These are phyloP conservation scores for Chenopodium berlandieri DNA, from an alignment of 148 eudicot species.

Conservation along the genomic window DNA sequence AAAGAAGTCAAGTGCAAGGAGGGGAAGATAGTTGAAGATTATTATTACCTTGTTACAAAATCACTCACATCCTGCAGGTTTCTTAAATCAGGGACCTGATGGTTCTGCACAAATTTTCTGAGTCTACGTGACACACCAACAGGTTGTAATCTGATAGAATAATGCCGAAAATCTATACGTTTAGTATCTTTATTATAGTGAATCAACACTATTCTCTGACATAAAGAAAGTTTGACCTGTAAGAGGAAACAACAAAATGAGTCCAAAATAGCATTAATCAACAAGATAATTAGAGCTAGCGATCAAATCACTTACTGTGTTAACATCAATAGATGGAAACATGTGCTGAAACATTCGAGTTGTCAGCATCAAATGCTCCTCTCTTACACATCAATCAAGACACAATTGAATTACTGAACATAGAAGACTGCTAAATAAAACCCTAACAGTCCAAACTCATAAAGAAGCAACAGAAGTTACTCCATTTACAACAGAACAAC, in stretches of 20 bases:
- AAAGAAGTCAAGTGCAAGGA: not conserved
- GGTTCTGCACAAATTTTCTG: too few relatives aligned
- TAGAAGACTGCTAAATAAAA: not conserved
- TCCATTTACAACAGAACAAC: not conserved
- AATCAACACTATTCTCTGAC: conserved; percentile 87
- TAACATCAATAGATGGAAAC: too few relatives aligned
- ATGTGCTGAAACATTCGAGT: conserved; percentile 32
- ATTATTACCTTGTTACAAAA: conserved; percentile 72
- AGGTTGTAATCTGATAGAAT: too few relatives aligned
- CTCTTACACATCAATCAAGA: conserved; percentile 21
- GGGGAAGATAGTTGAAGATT: not conserved
- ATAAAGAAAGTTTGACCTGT: conserved; percentile 86
- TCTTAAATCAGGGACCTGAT: too few relatives aligned
- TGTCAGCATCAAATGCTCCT: conserved; percentile 70
- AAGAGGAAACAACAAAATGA: conserved; percentile 13
- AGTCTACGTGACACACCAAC: too few relatives aligned
- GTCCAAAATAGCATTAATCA: too few relatives aligned
- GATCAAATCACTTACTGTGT: too few relatives aligned
- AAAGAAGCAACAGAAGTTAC: not conserved
- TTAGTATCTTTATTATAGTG: conserved; percentile 84
- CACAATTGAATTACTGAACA: not conserved
- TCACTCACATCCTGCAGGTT: conserved; percentile 39
- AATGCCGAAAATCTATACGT: conserved; percentile 83
- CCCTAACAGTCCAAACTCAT: too few relatives aligned
- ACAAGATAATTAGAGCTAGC: too few relatives aligned